A percentile compares a stretch with the other conserved stretches of the same genome.
phyloP scores from a whole-genome alignment of 164 flowering plant species.

The Vitis amurensis region DNA sequence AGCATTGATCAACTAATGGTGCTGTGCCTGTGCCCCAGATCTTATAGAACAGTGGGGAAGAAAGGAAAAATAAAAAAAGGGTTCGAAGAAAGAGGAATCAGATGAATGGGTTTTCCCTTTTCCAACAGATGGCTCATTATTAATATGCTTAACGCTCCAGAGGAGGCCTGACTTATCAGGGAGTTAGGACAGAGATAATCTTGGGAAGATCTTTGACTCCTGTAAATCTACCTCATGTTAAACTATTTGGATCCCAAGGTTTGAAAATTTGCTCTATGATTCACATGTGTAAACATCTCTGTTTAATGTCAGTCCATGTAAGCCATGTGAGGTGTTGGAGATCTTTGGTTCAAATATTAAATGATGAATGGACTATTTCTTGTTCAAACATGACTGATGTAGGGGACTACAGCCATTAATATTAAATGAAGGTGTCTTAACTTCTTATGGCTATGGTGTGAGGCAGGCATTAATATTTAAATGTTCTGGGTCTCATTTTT shows the following conservation, averaged over 20 bases:
- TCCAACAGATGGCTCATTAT: too few relatives aligned
- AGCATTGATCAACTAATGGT: not conserved
- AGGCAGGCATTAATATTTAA: slow-evolving; percentile 3
- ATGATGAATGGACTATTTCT: slow-evolving; percentile 28
- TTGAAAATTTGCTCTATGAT: slow-evolving; percentile 8
- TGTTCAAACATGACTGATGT: slow-evolving; percentile 19
- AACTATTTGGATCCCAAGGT: slow-evolving; percentile 13
- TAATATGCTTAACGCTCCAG: too few relatives aligned
- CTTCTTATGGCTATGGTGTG: slow-evolving; percentile 7
- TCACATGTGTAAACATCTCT: slow-evolving; percentile 25
- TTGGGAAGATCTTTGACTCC: slow-evolving; percentile 24
- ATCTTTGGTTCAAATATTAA: slow-evolving; percentile 20
- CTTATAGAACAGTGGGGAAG: too few relatives aligned
- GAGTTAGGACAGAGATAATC: slow-evolving; percentile 6
- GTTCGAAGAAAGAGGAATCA: too few relatives aligned
- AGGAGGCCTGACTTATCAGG: slow-evolving; percentile 3
- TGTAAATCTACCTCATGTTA: slow-evolving; percentile 14
- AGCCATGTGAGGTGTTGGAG: slow-evolving; percentile 45
- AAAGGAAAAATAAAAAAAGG: too few relatives aligned
- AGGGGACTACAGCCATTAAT: slow-evolving; percentile 19
- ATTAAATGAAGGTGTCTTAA: slow-evolving; percentile 3
- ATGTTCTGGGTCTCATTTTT: not conserved
- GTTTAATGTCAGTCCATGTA: slow-evolving; percentile 27
- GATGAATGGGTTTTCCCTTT: too few relatives aligned
- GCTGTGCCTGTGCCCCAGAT: too few relatives aligned